Base-by-base conservation (phyloP, 2,329 filamentous ascomycete species). In the Endocalyx cinctus region DNA sequence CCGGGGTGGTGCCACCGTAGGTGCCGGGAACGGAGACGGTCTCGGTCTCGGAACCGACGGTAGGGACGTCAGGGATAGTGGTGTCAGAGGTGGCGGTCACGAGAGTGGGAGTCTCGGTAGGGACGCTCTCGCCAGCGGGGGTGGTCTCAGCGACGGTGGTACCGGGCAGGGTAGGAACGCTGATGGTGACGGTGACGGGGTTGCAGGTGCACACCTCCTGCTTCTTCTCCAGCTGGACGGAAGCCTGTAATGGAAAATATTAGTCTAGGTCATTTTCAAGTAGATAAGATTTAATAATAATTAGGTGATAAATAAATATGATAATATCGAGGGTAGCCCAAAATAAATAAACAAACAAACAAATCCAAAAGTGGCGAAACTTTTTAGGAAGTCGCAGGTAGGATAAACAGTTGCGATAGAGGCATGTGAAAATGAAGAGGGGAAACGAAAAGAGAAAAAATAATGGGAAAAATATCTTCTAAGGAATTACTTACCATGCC, bases 401-500 rank as follows among this genome's bases (percentile, higher is more conserved):
- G n/a, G 25, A 13, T 15, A 30, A 12, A 14, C 25, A n/a, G 20
- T 22, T 10, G 23, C 11, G 27, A 34, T 19, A 11, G 15, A 29
- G 20, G 10, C 7, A 25, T 5, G 30, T 14, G 11, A 17, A 17
- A 29, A 28, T n/a, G 8, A 31, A 19, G 14, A n/a, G 10, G 20
- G 13, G 15, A 27, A 33, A 15, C 19, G 17, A 22, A 25, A 25
- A 28, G 17, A 26, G 11, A 27, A 17, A 5, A 20, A 31, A 22
- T 11, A 10, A 8, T 19, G n/a, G 20, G n/a, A n/a, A n/a, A 23
- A 23, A 23, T 23, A n/a, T 23, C n/a, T 8, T 23, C 20, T 23
- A 14, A 16, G n/a, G 10, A 19, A 10, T n/a, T 19, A 49, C 51
- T 48, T 49, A 55, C 52, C 42, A 49, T 45, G 42, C 46, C 49